phyloP scores from a whole-genome alignment of 768 basidiomycete genomes.

The Gelatoporia subvermispora region DNA sequence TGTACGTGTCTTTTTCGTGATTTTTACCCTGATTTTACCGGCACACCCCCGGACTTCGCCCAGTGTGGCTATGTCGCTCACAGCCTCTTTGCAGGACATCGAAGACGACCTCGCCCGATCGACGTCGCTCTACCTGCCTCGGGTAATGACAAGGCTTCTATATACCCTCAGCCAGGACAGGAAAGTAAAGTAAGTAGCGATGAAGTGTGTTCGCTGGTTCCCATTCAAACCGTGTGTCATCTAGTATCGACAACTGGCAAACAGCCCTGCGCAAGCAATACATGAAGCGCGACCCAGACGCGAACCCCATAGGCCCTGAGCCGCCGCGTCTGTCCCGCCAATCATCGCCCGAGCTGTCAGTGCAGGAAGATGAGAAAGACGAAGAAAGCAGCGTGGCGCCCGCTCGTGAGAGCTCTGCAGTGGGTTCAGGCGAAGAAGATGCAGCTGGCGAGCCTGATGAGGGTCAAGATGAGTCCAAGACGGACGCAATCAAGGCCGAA shows the following conservation, averaged over 20 bases:
- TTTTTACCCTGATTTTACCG: not conserved
- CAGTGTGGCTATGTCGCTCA: slow-evolving; percentile 3
- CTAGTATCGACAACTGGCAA: slow-evolving; percentile 76
- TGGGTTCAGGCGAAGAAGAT: not conserved
- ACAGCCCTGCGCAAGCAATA: slow-evolving; percentile 73
- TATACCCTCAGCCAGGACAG: slow-evolving; percentile 75
- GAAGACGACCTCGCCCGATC: slow-evolving; percentile 70
- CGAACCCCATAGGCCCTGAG: slow-evolving; percentile 70
- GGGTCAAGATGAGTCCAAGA: not conserved
- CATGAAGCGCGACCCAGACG: slow-evolving; percentile 60
- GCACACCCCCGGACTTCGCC: not conserved
- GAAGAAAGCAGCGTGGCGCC: slow-evolving; percentile 16
- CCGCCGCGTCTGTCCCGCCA: slow-evolving; percentile 27
- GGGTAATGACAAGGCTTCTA: slow-evolving; percentile 71
- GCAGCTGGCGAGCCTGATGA: not conserved
- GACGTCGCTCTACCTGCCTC: slow-evolving; percentile 56
- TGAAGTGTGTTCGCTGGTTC: slow-evolving; percentile 11
- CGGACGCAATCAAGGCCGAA: not conserved
- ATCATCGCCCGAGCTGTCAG: slow-evolving; percentile 12
- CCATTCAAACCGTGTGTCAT: slow-evolving; percentile 3
- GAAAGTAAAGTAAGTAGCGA: slow-evolving; percentile 60
- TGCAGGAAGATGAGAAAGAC: slow-evolving; percentile 10
- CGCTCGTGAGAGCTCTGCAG: not conserved
- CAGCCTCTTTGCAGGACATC: slow-evolving; percentile 49
- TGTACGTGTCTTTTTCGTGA: slow-evolving; percentile 35